These are phyloP conservation scores for Pythium apleroticum DNA, from an alignment of 352 stramenopile species.

Conservation along the genomic window DNA sequence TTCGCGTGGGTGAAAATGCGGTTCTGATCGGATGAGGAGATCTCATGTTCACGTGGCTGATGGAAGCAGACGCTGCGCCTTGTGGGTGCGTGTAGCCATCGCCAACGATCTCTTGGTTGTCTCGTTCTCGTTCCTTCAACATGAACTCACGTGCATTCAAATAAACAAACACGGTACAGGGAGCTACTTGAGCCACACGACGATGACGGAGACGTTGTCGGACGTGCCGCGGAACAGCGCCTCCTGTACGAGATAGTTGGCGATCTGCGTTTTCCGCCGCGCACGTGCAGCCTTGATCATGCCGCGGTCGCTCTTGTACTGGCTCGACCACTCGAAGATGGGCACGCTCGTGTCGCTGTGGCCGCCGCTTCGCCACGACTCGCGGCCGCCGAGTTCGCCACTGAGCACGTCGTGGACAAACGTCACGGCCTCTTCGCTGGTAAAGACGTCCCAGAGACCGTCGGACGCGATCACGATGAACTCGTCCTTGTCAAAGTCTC, in stretches of 20 bases:
- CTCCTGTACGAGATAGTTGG: slow-evolving; percentile 91
- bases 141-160: not conserved
- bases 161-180: too few species aligned
- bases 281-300: slow-evolving; percentile 90
- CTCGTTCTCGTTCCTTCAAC: not conserved
- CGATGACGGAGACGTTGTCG: slow-evolving; percentile 91
- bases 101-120: not conserved
- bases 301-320: slow-evolving; percentile 87
- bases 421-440: slow-evolving; percentile 87
- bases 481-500: slow-evolving; percentile 80
- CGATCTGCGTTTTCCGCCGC: slow-evolving; percentile 89
- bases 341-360: slow-evolving; percentile 82
- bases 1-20: slow-evolving; percentile 1
- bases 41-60: not conserved
- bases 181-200: slow-evolving; percentile 87
- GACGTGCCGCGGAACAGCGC: slow-evolving; percentile 87
- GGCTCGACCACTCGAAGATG: slow-evolving; percentile 90
- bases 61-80: not conserved
- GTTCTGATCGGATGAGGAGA: not conserved
- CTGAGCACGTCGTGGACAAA: slow-evolving; percentile 91
- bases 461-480: slow-evolving; percentile 94
- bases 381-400: slow-evolving; percentile 74
- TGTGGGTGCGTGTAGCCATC: not conserved
- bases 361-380: slow-evolving; percentile 76
- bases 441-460: slow-evolving; percentile 94